A percentile compares a stretch with the other conserved stretches of the same genome.
Evolutionary conservation across 768 basidiomycete species (phyloP).

Genomic region (Tulasnella calospora): DNA sequence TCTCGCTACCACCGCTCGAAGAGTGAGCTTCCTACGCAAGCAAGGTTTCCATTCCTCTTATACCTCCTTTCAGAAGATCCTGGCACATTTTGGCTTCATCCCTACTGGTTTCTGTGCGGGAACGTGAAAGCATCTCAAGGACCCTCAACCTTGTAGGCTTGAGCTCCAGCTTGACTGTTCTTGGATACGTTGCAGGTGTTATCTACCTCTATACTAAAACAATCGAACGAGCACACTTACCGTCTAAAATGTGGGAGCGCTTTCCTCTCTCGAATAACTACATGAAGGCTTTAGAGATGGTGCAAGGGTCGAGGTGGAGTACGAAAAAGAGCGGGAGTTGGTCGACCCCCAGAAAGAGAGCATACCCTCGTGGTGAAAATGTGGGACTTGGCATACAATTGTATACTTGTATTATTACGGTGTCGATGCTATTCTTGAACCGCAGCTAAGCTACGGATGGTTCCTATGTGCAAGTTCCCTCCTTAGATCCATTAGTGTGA

Average conservation of each 20-base stretch:
- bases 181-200: slow-evolving; percentile 48
- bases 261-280: slow-evolving; percentile 92
- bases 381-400: slow-evolving; percentile 24
- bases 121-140: slow-evolving; percentile 70
- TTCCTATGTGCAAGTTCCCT: too few relatives aligned
- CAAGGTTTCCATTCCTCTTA: too few relatives aligned
- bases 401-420: not conserved
- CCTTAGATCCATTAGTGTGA: too few relatives aligned
- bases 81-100: too few relatives aligned
- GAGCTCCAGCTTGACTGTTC: not conserved
- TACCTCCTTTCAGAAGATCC: too few relatives aligned
- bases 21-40: too few relatives aligned
- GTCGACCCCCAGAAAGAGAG: not conserved
- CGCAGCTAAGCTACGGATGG: too few relatives aligned
- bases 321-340: slow-evolving; percentile 81
- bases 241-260: slow-evolving; percentile 96
- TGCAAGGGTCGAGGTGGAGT: slow-evolving; percentile 92
- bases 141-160: not conserved
- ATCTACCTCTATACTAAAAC: slow-evolving; percentile 96
- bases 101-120: too few relatives aligned
- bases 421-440: too few relatives aligned
- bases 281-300: slow-evolving; percentile 91
- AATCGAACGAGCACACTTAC: slow-evolving; percentile 93
- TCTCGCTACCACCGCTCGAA: too few relatives aligned
- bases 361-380: not conserved